Evolutionary conservation across 2,329 filamentous ascomycete genomes (phyloP).

Genomic region (Penicillium olsonii): DNA sequence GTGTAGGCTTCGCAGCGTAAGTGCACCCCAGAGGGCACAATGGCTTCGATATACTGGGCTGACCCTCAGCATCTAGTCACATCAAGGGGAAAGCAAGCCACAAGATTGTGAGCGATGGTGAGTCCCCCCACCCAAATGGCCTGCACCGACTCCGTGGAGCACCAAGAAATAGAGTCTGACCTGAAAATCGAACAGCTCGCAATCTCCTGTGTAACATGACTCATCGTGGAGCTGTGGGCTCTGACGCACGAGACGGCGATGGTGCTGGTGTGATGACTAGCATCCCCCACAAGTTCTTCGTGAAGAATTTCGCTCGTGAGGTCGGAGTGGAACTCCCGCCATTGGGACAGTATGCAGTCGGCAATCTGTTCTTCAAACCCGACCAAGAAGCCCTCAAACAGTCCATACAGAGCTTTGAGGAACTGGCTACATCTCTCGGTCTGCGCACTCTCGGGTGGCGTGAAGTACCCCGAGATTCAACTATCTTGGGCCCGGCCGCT

Average conservation of each 20-base stretch:
- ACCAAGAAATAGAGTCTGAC: not conserved
- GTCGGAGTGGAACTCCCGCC: slow-evolving; percentile 84
- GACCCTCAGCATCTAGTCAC: slow-evolving; percentile 60
- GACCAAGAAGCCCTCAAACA: slow-evolving; percentile 86
- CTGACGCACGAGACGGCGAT: slow-evolving; percentile 95
- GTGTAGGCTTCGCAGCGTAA: slow-evolving; percentile 98
- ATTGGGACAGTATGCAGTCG: slow-evolving; percentile 90
- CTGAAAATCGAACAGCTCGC: slow-evolving; percentile 59
- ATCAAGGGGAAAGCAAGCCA: slow-evolving; percentile 97
- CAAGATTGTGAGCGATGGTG: slow-evolving; percentile 98
- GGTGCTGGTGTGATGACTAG: slow-evolving; percentile 99
- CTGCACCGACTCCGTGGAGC: too few species aligned
- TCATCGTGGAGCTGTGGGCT: slow-evolving; percentile 96
- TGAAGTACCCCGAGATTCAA: slow-evolving; percentile 90
- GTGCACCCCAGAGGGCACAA: slow-evolving; percentile 33
- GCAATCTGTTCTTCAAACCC: slow-evolving; percentile 98
- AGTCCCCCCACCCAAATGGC: slow-evolving; percentile 35
- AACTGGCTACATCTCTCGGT: slow-evolving; percentile 83
- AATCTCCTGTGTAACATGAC: slow-evolving; percentile 99
- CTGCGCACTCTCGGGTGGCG: slow-evolving; percentile 94
- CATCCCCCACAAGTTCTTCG: slow-evolving; percentile 96
- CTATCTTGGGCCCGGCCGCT: slow-evolving; percentile 87
- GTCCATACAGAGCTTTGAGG: slow-evolving; percentile 90
- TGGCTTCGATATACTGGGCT: slow-evolving; percentile 12
- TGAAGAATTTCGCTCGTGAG: slow-evolving; percentile 96